Percentiles rank a stretch among this genome's conserved stretches.
These are phyloP conservation scores for Hypericum perforatum DNA, from an alignment of 345 rosid species.

Conservation along the genomic window DNA sequence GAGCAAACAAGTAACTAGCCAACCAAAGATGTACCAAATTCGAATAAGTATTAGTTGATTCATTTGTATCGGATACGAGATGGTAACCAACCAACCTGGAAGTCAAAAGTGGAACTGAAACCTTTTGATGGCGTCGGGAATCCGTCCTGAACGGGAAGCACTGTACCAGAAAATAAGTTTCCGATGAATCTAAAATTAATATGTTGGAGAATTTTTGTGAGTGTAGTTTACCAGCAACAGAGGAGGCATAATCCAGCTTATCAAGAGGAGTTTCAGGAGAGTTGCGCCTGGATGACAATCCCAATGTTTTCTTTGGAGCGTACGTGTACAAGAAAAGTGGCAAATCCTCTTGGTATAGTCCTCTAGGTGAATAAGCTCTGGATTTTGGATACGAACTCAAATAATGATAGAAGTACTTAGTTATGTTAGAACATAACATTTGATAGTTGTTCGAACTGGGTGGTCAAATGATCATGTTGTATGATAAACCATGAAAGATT, in stretches of 20 bases:
- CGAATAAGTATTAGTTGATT: too few species aligned
- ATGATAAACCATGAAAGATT: too few species aligned
- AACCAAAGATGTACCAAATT: too few species aligned
- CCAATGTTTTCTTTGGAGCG: slow-evolving; percentile 11
- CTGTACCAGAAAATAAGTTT: background rate
- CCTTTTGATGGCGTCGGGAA: slow-evolving; percentile 18
- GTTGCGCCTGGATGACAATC: slow-evolving; percentile 3
- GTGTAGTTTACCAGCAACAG: slow-evolving; percentile 14
- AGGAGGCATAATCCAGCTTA: slow-evolving; percentile 1
- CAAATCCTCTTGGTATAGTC: slow-evolving; percentile 14
- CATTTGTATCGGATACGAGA: too few species aligned
- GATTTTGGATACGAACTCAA: too few species aligned
- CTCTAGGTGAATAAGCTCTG: background rate
- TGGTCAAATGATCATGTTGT: too few species aligned
- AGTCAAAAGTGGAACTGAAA: slow-evolving; percentile 37
- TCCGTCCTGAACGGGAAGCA: slow-evolving; percentile 30
- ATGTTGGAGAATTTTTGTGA: background rate
- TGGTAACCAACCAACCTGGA: slow-evolving; percentile 32
- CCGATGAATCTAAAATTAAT: background rate
- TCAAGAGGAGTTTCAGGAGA: background rate
- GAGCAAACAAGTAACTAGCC: too few species aligned
- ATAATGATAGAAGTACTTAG: too few species aligned
- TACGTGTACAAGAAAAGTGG: slow-evolving; percentile 31
- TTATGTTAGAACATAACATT: too few species aligned
- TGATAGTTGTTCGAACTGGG: too few species aligned